These are phyloP conservation scores for Plectosphaerella sp. DNA, from an alignment of 2,329 filamentous ascomycete genomes.

Conservation along the genomic window DNA sequence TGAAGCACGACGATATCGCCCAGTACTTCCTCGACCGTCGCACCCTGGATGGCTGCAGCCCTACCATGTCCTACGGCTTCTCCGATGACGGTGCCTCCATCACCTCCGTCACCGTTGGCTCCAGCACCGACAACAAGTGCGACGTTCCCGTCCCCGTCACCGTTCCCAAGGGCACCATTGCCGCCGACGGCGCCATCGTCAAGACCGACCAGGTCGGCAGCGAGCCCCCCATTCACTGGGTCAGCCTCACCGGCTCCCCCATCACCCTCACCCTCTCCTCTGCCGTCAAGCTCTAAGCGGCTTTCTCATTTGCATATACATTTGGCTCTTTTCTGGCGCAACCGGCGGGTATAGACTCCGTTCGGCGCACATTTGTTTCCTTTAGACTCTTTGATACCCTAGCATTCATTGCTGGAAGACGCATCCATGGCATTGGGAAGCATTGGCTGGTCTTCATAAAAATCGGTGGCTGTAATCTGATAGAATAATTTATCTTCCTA, in stretches of 20 bases:
- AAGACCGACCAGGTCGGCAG: conserved; percentile 47
- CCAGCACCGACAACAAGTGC: conserved; percentile 44
- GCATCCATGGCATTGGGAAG: too few species aligned
- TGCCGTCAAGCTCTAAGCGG: neutral
- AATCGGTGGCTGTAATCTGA: too few species aligned
- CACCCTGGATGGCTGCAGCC: conserved; percentile 46
- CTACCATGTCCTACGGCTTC: conserved; percentile 41
- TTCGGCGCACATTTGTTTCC: too few species aligned
- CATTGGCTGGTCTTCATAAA: too few species aligned
- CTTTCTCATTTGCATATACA: too few species aligned
- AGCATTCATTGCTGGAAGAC: too few species aligned
- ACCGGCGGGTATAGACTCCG: too few species aligned
- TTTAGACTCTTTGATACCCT: too few species aligned
- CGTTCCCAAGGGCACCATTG: conserved; percentile 40
- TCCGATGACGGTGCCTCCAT: conserved; percentile 37
- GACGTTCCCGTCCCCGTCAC: conserved; percentile 48
- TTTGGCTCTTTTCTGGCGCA: too few species aligned
- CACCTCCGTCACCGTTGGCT: conserved; percentile 41
- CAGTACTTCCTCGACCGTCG: conserved; percentile 46
- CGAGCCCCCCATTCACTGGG: conserved; percentile 48
- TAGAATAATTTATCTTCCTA: too few species aligned
- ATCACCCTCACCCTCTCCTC: conserved; percentile 31
- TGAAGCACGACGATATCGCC: conserved; percentile 41
- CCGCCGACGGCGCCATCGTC: conserved; percentile 34
- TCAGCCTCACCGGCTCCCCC: conserved; percentile 35